phyloP scores from a whole-genome alignment of 306 rosid genomes.

The Hippophae gyantsensis region DNA sequence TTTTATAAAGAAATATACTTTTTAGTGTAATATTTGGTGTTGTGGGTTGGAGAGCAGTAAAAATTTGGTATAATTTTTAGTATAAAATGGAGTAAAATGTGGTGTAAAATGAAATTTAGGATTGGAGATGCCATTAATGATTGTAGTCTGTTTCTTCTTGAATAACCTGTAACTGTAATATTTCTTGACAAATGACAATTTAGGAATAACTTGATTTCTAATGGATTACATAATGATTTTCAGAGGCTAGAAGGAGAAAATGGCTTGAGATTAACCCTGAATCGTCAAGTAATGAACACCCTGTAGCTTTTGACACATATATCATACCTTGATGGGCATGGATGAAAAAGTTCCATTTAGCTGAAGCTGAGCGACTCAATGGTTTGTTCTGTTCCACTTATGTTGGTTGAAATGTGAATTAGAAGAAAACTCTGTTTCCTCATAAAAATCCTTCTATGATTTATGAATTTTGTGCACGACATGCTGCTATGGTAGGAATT shows the following conservation, averaged over 20 bases:
- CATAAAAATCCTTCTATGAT: neutral
- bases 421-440: neutral
- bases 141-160: no score
- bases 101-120: no score
- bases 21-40: no score
- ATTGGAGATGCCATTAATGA: no score
- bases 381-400: conserved; percentile 38
- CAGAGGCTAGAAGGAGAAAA: conserved; percentile 96
- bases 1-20: no score
- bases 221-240: conserved; percentile 16
- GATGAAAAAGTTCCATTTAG: conserved; percentile 91
- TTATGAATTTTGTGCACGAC: conserved; percentile 29
- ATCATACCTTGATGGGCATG: conserved; percentile 99
- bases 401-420: conserved; percentile 11
- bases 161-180: neutral
- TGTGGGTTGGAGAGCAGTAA: no score
- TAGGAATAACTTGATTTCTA: conserved; percentile 22
- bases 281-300: conserved; percentile 65
- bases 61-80: no score
- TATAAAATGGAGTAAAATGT: no score
- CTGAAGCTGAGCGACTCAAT: conserved; percentile 91
- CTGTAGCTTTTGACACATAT: conserved; percentile 80
- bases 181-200: conserved; percentile 6
- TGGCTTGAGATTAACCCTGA: conserved; percentile 84
- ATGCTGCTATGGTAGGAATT: conserved; percentile 62